phyloP scores from a whole-genome alignment of 345 rosid species.

The Clarkia xantiana region DNA sequence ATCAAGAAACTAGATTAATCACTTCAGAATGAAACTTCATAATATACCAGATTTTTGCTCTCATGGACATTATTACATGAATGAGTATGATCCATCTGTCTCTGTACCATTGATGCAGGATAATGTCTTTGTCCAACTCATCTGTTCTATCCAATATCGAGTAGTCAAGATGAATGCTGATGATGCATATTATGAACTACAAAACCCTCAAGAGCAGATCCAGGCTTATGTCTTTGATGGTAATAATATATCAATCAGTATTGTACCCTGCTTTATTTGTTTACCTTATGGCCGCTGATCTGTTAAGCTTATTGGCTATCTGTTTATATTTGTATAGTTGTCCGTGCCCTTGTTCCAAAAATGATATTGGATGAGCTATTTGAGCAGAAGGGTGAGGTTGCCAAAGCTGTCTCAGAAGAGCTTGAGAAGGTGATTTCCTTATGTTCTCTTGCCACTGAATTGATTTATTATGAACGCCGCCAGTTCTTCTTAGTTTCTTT shows the following conservation, averaged over 20 bases:
- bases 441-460: conserved; percentile 1
- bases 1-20: too few relatives aligned
- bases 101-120: conserved; percentile 5
- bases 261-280: not conserved
- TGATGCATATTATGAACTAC: conserved; percentile 95
- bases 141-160: conserved; percentile 89
- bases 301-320: not conserved
- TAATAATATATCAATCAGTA: conserved; percentile 7
- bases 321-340: conserved; percentile 32
- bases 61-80: too few relatives aligned
- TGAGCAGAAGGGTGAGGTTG: conserved; percentile 97
- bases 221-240: conserved; percentile 96
- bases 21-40: too few relatives aligned
- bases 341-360: conserved; percentile 87
- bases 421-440: conserved; percentile 59
- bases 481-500: not conserved
- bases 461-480: too few relatives aligned
- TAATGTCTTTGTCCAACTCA: conserved; percentile 88
- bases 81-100: not conserved
- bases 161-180: conserved; percentile 62
- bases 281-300: not conserved
- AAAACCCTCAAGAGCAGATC: conserved; percentile 86
- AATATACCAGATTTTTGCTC: too few relatives aligned
- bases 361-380: conserved; percentile 80
- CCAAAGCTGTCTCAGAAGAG: conserved; percentile 82